phyloP scores from a whole-genome alignment of 1,284 basidiomycete species.

The Farysia itapuensis region DNA sequence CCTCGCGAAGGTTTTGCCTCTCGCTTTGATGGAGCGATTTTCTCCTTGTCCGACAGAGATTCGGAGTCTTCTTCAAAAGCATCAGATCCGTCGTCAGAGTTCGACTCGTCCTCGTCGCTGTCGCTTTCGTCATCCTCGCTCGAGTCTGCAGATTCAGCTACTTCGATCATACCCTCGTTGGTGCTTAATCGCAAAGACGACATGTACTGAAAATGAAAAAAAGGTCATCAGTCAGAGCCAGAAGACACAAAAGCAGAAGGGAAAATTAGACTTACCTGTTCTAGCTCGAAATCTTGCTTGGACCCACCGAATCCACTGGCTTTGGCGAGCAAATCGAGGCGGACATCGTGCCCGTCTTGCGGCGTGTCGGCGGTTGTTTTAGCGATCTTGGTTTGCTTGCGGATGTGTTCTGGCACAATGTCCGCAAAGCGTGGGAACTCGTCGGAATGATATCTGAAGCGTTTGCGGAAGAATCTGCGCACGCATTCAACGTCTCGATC shows the following conservation, averaged over 20 bases:
- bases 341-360: conserved; percentile 7
- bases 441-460: conserved; percentile 88
- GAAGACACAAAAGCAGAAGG: too few relatives aligned
- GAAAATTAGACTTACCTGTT: conserved; percentile 39
- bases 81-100: conserved; percentile 6
- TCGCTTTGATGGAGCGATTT: conserved; percentile 61
- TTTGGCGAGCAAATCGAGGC: conserved; percentile 47
- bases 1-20: conserved; percentile 15
- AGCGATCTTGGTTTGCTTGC: conserved; percentile 17
- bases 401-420: conserved; percentile 29
- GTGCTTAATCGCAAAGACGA: conserved; percentile 27
- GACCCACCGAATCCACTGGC: conserved; percentile 51
- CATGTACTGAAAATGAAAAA: conserved; percentile 41
- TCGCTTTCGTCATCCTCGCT: conserved; percentile 8
- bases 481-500: conserved; percentile 97
- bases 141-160: conserved; percentile 12
- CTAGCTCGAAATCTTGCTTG: conserved; percentile 42
- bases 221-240: too few relatives aligned
- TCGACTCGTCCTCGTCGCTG: conserved; percentile 15
- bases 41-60: conserved; percentile 65
- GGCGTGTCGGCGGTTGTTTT: background rate
- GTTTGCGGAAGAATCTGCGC: conserved; percentile 83
- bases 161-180: conserved; percentile 28
- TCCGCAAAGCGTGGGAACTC: conserved; percentile 69
- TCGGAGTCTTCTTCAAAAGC: conserved; percentile 61